Evolutionary conservation across 2,329 filamentous ascomycete genomes (phyloP).

Genomic region (Fusarium compactum): DNA sequence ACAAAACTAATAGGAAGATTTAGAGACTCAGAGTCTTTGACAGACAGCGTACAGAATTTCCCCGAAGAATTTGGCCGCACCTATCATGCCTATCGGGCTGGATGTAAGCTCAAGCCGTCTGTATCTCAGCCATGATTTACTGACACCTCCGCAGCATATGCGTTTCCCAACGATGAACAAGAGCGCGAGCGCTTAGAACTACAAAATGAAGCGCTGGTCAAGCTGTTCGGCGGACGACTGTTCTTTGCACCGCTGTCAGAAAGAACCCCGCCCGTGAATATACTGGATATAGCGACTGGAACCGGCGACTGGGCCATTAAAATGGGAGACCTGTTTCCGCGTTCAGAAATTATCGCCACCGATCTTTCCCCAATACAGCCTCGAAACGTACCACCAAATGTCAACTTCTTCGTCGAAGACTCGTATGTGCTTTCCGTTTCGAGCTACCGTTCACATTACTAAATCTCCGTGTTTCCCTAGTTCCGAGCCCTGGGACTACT

Average conservation of each 20-base stretch:
- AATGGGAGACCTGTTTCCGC: slow-evolving; percentile 72
- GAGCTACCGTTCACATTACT: background rate
- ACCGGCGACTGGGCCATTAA: slow-evolving; percentile 73
- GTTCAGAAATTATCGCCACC: slow-evolving; percentile 69
- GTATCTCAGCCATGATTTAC: background rate
- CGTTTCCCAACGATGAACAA: slow-evolving; percentile 59
- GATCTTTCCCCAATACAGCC: slow-evolving; percentile 78
- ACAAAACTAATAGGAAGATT: slow-evolving; percentile 29
- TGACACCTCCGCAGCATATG: slow-evolving; percentile 54
- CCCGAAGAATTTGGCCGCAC: slow-evolving; percentile 60
- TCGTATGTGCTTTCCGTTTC: slow-evolving; percentile 48
- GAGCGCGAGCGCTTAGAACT: slow-evolving; percentile 58
- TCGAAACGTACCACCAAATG: slow-evolving; percentile 74
- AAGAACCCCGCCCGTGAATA: slow-evolving; percentile 51
- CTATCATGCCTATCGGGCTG: slow-evolving; percentile 61
- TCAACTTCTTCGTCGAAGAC: slow-evolving; percentile 80
- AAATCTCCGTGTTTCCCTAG: slow-evolving; percentile 47
- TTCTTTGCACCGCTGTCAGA: slow-evolving; percentile 59
- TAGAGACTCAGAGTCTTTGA: slow-evolving; percentile 53
- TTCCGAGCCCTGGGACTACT: slow-evolving; percentile 63
- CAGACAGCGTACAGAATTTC: slow-evolving; percentile 57
- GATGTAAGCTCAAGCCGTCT: slow-evolving; percentile 54
- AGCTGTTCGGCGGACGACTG: slow-evolving; percentile 55
- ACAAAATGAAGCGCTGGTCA: slow-evolving; percentile 55
- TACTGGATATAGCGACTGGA: slow-evolving; percentile 61